phyloP scores from a whole-genome alignment of 306 rosid species.

The Vigna reflexopilosa region DNA sequence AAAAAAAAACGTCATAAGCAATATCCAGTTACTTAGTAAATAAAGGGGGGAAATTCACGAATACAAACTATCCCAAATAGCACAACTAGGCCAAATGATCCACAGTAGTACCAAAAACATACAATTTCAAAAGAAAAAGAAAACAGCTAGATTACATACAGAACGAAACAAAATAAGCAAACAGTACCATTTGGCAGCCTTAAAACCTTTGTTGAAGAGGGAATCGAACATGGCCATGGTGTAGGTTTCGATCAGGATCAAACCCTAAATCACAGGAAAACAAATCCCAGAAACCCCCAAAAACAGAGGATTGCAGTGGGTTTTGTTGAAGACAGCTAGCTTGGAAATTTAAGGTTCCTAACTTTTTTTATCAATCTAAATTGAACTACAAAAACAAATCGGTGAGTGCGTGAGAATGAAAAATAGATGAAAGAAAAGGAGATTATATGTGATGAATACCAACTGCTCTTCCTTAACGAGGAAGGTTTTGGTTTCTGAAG shows the following conservation, averaged over 20 bases:
- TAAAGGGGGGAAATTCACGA: not conserved
- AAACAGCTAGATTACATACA: not conserved
- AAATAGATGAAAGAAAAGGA: not conserved
- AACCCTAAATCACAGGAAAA: slow-evolving; percentile 34
- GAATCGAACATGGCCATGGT: slow-evolving; percentile 89
- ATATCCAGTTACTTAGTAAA: not conserved
- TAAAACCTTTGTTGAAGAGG: slow-evolving; percentile 90
- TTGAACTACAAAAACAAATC: not conserved
- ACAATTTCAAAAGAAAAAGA: slow-evolving; percentile 12
- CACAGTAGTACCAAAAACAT: not conserved
- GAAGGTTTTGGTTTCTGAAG: slow-evolving; percentile 44
- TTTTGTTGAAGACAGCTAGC: not conserved
- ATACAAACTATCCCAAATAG: not conserved
- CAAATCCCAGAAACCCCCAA: slow-evolving; percentile 11
- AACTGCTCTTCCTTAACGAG: slow-evolving; percentile 45
- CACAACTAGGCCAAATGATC: slow-evolving; percentile 24
- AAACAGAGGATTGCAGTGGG: slow-evolving; percentile 38
- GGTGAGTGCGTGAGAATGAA: slow-evolving; percentile 19
- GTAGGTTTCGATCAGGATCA: slow-evolving; percentile 44
- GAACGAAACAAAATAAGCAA: not conserved
- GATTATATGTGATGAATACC: not conserved
- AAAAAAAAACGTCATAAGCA: not conserved
- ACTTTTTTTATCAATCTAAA: not conserved
- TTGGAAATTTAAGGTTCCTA: not conserved
- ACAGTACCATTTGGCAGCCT: slow-evolving; percentile 82